These are phyloP conservation scores for Quercus robur DNA, from an alignment of 306 rosid species.

Conservation along the genomic window DNA sequence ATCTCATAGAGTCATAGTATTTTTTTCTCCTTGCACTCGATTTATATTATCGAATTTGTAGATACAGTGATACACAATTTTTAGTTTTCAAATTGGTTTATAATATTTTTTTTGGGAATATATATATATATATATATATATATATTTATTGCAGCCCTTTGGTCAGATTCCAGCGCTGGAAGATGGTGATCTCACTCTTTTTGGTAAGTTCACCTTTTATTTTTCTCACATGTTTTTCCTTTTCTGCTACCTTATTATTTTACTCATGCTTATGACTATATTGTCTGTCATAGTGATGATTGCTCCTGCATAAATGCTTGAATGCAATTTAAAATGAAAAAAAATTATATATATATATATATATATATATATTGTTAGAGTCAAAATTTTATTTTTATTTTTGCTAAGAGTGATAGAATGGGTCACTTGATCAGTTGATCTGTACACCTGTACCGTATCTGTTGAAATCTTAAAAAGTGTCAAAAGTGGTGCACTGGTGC, in stretches of 20 bases:
- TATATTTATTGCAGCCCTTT: slow-evolving; percentile 45
- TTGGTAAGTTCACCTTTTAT: slow-evolving; percentile 41
- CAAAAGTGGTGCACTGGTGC: no score
- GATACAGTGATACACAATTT: neutral
- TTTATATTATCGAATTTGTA: neutral
- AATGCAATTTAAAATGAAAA: no score
- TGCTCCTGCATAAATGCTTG: no score
- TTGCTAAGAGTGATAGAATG: no score
- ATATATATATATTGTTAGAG: no score
- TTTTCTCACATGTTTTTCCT: neutral
- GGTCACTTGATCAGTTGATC: no score
- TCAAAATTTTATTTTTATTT: no score
- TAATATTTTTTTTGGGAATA: neutral
- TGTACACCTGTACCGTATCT: no score
- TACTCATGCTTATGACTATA: neutral
- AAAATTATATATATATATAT: no score
- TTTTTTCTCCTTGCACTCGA: neutral
- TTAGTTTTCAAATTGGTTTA: neutral
- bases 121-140: neutral
- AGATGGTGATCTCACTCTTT: slow-evolving; percentile 68
- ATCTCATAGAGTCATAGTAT: no score
- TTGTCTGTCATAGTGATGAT: neutral
- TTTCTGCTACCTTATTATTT: neutral
- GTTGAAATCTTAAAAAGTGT: no score
- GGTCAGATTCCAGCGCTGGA: slow-evolving; percentile 67